Conservation (phyloP, 257 asterid genomes). For the Eucommia ulmoides region DNA sequence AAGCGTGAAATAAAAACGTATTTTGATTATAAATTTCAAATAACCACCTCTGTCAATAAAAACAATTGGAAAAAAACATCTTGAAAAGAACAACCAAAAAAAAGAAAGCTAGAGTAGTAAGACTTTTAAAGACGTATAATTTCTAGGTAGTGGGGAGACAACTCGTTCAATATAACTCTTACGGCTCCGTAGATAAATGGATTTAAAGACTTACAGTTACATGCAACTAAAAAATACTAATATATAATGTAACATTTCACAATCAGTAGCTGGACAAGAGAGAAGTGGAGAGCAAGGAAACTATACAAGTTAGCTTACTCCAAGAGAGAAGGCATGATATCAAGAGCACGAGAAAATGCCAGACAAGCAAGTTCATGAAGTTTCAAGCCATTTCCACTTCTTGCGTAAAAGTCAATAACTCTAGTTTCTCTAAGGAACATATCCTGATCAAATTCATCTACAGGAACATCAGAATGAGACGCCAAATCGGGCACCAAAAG, state of each 20-base stretch:
- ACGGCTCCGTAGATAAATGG: too few relatives aligned
- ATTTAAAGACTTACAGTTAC: not conserved
- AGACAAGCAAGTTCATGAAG: constrained; percentile 88
- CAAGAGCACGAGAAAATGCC: constrained; percentile 68
- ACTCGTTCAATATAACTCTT: too few relatives aligned
- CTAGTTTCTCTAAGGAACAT: constrained; percentile 31
- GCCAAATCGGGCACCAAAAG: constrained; percentile 43
- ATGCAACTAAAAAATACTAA: not conserved
- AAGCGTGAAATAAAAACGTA: not conserved
- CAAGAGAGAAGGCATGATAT: constrained; percentile 49
- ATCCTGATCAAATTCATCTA: constrained; percentile 37
- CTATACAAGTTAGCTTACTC: constrained; percentile 30
- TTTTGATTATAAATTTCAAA: too few relatives aligned
- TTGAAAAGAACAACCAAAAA: too few relatives aligned
- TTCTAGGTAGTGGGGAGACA: too few relatives aligned
- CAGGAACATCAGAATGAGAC: constrained; percentile 24
- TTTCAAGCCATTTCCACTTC: constrained; percentile 43
- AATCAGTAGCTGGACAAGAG: not conserved
- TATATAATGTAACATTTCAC: not conserved
- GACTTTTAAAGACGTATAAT: too few relatives aligned
- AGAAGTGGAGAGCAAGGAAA: not conserved
- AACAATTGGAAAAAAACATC: not conserved
- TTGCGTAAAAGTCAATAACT: constrained; percentile 40
- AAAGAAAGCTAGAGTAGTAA: too few relatives aligned
- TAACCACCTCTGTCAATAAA: not conserved